Percentiles rank a stretch among this genome's conserved stretches.
Evolutionary conservation across 2,329 filamentous ascomycete species (phyloP).

Genomic region (Daldinia sp.): DNA sequence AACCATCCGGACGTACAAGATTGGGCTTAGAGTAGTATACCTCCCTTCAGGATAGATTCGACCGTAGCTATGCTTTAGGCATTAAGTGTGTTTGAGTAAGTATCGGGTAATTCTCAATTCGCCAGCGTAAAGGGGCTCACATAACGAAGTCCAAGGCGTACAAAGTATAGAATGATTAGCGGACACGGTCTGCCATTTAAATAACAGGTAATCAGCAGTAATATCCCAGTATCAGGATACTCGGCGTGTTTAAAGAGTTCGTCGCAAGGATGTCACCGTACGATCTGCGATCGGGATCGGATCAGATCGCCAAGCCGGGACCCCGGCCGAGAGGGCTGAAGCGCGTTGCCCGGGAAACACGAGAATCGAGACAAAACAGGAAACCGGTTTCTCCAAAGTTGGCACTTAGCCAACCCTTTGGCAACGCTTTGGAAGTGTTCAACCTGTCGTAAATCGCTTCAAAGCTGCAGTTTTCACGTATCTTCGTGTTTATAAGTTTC

Average conservation of each 20-base stretch:
- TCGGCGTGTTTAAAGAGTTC: background rate
- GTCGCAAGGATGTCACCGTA: background rate
- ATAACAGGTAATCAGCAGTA: background rate
- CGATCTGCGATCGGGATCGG: constrained; percentile 34
- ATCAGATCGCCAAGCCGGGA: constrained; percentile 35
- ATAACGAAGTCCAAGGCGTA: background rate
- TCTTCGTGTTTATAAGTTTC: constrained; percentile 1
- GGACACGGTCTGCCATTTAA: background rate
- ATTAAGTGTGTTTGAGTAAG: background rate
- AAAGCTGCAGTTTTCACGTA: constrained; percentile 4
- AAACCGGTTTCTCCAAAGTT: constrained; percentile 21
- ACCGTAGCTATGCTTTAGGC: background rate
- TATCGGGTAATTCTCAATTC: background rate
- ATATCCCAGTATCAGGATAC: background rate
- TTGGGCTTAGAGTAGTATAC: background rate
- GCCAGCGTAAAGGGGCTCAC: background rate
- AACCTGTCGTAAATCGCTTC: constrained; percentile 1
- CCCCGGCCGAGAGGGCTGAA: constrained; percentile 12
- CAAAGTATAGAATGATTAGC: background rate
- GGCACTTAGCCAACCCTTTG: constrained; percentile 4
- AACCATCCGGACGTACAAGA: background rate
- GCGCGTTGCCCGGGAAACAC: constrained; percentile 33
- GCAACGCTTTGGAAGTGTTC: constrained; percentile 7
- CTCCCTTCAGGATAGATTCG: background rate
- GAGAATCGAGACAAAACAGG: constrained; percentile 37